These are phyloP conservation scores for Spencermartinsiella ligniputridi DNA, from an alignment of 1,139 yeast species.

Conservation along the genomic window DNA sequence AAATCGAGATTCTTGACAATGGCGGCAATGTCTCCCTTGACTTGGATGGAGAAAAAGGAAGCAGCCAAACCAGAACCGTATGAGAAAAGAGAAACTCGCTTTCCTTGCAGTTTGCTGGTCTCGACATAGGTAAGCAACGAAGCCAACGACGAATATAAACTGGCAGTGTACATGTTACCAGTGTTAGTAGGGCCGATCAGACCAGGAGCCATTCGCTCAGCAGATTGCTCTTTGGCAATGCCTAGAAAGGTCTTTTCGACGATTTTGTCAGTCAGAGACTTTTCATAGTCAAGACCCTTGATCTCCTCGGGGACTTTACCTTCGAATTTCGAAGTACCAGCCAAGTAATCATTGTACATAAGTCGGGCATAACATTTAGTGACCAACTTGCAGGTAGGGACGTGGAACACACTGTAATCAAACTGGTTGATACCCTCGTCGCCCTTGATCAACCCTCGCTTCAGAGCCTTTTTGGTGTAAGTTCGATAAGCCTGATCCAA, in stretches of 20 bases:
- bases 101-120: slow-evolving; percentile 65
- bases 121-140: slow-evolving; percentile 77
- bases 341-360: slow-evolving; percentile 78
- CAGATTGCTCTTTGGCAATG: slow-evolving; percentile 66
- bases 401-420: slow-evolving; percentile 96
- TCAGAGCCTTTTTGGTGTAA: slow-evolving; percentile 76
- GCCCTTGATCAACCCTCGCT: slow-evolving; percentile 40
- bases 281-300: slow-evolving; percentile 64
- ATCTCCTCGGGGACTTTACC: slow-evolving; percentile 62
- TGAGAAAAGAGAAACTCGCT: slow-evolving; percentile 89
- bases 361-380: slow-evolving; percentile 90
- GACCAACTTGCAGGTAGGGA: slow-evolving; percentile 96
- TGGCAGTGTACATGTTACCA: slow-evolving; percentile 98
- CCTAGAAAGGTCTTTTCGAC: slow-evolving; percentile 83
- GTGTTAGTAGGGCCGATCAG: slow-evolving; percentile 90
- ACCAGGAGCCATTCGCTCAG: slow-evolving; percentile 73
- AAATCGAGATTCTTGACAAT: slow-evolving; percentile 66
- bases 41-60: slow-evolving; percentile 72
- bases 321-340: slow-evolving; percentile 48
- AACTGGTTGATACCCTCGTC: slow-evolving; percentile 55
- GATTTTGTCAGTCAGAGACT: slow-evolving; percentile 70
- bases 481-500: slow-evolving; percentile 79
- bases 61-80: slow-evolving; percentile 99
- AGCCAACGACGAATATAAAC: slow-evolving; percentile 82
- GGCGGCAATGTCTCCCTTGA: slow-evolving; percentile 73